Percentiles rank a stretch among this genome's conserved stretches.
Conservation (phyloP, 345 rosid genomes). For the Trapa bicornis region DNA sequence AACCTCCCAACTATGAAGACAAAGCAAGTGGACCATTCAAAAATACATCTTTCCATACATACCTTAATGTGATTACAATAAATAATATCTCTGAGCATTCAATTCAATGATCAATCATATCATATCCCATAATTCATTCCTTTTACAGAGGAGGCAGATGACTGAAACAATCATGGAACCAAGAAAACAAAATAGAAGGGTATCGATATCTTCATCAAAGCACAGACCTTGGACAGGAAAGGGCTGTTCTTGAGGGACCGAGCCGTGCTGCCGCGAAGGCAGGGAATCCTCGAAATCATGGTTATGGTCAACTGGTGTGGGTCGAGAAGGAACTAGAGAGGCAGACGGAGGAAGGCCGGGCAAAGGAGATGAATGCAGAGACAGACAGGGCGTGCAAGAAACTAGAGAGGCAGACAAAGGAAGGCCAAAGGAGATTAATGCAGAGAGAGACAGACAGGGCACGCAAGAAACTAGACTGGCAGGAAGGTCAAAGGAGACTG, state of each 20-base stretch:
- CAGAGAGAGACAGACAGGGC: too few species aligned
- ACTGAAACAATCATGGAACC: neutral
- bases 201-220: neutral
- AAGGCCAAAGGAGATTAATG: too few species aligned
- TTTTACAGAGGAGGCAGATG: too few species aligned
- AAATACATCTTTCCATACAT: neutral
- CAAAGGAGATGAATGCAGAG: neutral
- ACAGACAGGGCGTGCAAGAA: neutral
- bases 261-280: neutral
- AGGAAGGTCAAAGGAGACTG: neutral
- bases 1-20: slow-evolving; percentile 20
- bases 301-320: neutral
- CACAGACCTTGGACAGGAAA: neutral
- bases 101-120: neutral
- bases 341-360: neutral
- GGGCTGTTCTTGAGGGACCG: neutral
- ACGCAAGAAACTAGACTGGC: too few species aligned
- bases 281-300: slow-evolving; percentile 1
- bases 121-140: neutral
- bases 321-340: neutral
- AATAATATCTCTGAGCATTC: neutral
- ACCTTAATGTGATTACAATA: too few species aligned
- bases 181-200: neutral
- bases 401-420: neutral
- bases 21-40: neutral